Percentiles rank a stretch among this genome's conserved stretches.
phyloP scores from a whole-genome alignment of 2,329 filamentous ascomycete species.

The Aspergillus calidoustus region DNA sequence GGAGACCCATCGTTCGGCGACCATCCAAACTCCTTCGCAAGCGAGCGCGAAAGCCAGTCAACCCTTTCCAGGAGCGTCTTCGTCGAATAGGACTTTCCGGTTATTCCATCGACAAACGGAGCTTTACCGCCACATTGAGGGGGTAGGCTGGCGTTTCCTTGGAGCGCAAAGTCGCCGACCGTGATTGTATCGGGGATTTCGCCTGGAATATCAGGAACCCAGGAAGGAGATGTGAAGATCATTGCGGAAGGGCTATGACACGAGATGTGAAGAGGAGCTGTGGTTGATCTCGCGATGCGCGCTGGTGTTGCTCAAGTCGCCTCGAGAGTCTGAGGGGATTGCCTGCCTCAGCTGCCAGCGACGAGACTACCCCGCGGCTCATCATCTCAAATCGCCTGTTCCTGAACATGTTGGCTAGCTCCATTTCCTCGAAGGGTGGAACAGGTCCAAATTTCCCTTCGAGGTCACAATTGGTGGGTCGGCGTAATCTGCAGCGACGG shows the following conservation, averaged over 20 bases:
- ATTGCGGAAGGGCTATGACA: not conserved
- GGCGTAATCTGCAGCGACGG: not conserved
- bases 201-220: slow-evolving; percentile 14
- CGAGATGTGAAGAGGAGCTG: not conserved
- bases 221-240: slow-evolving; percentile 13
- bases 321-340: not conserved
- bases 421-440: not conserved
- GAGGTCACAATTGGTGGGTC: not conserved
- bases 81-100: slow-evolving; percentile 7
- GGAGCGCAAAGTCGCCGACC: slow-evolving; percentile 13
- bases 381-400: not conserved
- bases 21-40: slow-evolving; percentile 15
- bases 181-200: slow-evolving; percentile 14
- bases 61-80: slow-evolving; percentile 10
- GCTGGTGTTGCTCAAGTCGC: not conserved
- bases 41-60: slow-evolving; percentile 12
- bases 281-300: not conserved
- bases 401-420: not conserved
- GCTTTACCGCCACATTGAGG: slow-evolving; percentile 10
- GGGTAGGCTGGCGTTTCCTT: slow-evolving; percentile 10
- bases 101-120: slow-evolving; percentile 12
- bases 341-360: not conserved
- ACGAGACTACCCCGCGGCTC: not conserved
- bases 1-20: slow-evolving; percentile 15
- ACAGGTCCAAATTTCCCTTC: not conserved